phyloP scores from a whole-genome alignment of 371 early-diverging fungal genomes.

The Modicella reniformis region DNA sequence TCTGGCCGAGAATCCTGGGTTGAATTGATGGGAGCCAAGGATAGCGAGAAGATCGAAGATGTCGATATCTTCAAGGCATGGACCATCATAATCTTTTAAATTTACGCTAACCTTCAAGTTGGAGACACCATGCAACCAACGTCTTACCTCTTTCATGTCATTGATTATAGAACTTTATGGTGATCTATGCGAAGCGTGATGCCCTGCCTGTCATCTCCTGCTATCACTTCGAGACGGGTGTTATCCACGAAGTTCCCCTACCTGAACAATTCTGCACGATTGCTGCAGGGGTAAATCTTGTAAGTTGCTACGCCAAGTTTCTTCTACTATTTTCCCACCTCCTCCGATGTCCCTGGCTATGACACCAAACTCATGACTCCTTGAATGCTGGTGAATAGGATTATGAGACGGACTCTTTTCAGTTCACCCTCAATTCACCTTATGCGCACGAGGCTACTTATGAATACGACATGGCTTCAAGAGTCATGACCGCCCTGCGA shows the following conservation, averaged over 20 bases:
- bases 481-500: constrained; percentile 58
- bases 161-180: constrained; percentile 60
- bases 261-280: constrained; percentile 72
- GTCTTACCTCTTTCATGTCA: not conserved
- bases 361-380: not conserved
- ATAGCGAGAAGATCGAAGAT: constrained; percentile 81
- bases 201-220: constrained; percentile 71
- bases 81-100: not conserved
- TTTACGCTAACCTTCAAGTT: not conserved
- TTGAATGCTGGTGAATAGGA: constrained; percentile 55
- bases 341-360: too few species aligned
- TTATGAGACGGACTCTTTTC: constrained; percentile 73
- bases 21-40: constrained; percentile 67
- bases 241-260: constrained; percentile 62
- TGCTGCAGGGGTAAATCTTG: constrained; percentile 73
- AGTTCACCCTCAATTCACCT: constrained; percentile 76
- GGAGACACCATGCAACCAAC: too few species aligned
- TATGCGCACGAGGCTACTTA: constrained; percentile 74
- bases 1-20: constrained; percentile 64
- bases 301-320: constrained; percentile 30
- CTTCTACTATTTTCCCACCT: not conserved
- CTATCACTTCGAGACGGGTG: constrained; percentile 57
- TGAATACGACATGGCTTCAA: constrained; percentile 74
- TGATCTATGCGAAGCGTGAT: constrained; percentile 69
- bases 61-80: constrained; percentile 81